Conservation (phyloP, 2,329 filamentous ascomycete species). For the Penicillium capsulatum region DNA sequence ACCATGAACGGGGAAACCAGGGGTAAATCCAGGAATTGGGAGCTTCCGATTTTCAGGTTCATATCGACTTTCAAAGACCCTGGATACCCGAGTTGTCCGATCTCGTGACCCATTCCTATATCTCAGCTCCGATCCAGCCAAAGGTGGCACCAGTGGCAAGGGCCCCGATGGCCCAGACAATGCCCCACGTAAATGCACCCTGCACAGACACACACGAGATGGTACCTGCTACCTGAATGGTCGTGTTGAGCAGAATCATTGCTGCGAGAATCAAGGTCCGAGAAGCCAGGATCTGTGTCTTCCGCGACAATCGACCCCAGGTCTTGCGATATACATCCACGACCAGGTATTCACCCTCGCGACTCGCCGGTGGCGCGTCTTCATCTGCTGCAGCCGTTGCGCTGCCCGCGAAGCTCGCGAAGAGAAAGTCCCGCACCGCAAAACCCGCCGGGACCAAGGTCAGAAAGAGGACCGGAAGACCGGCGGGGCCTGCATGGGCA, state of each 20-base stretch:
- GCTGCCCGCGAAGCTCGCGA: slow-evolving; percentile 52
- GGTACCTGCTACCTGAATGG: slow-evolving; percentile 62
- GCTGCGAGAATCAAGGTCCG: slow-evolving; percentile 55
- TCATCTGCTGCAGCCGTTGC: slow-evolving; percentile 35
- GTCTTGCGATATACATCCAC: slow-evolving; percentile 57
- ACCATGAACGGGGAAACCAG: no score
- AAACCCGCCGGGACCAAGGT: slow-evolving; percentile 65
- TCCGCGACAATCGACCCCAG: slow-evolving; percentile 60
- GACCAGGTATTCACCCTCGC: slow-evolving; percentile 64
- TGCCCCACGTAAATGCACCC: slow-evolving; percentile 69
- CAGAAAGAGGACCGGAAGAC: slow-evolving; percentile 42
- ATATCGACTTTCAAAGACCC: no score
- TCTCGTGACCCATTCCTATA: neutral
- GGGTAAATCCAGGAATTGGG: no score
- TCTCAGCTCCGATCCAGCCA: slow-evolving; percentile 37
- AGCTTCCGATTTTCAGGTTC: no score
- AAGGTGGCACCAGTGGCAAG: slow-evolving; percentile 30
- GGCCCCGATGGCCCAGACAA: slow-evolving; percentile 63
- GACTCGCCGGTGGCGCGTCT: slow-evolving; percentile 63
- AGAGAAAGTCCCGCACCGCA: slow-evolving; percentile 72
- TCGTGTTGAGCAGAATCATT: slow-evolving; percentile 51
- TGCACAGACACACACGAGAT: slow-evolving; percentile 64
- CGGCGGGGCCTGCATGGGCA: slow-evolving; percentile 61
- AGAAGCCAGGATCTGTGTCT: slow-evolving; percentile 60
- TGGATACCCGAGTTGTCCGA: no score